Evolutionary conservation across 2,329 filamentous ascomycete species (phyloP), one percentile per base, ranked within the genome.

Genomic region (Neofusicoccum kwambonambiense): DNA sequence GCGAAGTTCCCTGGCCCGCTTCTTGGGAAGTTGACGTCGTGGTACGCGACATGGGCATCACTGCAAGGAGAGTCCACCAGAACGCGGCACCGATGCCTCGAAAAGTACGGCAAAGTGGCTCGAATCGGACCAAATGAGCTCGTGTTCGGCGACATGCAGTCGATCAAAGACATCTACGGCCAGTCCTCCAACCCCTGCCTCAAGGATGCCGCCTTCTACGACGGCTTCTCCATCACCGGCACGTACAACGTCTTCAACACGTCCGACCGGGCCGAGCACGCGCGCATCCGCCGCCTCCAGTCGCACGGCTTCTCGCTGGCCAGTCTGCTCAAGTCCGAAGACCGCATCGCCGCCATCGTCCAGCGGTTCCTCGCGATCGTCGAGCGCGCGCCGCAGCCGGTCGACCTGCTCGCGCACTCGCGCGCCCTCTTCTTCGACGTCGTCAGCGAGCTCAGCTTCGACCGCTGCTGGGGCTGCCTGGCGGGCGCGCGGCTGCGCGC

Each of bases 91-190:
- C 17, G 11, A 9, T 49, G 45, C 8, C 45, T 49, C 17, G 17
- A 49, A n/a, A 17, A n/a, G 8, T 49, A 49, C 45, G 77, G 77
- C 13, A 78, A 78, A 5, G 75, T 80, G 44, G 70, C 80, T 22
- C 73, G 79, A 56, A 79, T 80, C 64, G 79, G 75, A 3, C 79
- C 79, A 8, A 62, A 76, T 64, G 79, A 81, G 68, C 64, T 81
- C 42, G 78, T 81, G 62, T 77, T 80, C 67, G 70, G 75, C 49
- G 78, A 80, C 68, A 71, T 74, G 22, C 69, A 69, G 54, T 79
- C 75, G 71, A 76, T 73, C 60, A 74, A 76, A 4, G 67, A 72
- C 12, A 66, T 77, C 19, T 77, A 76, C 56, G 65, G 45, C 9
- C 45, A 49, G 4, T 49, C 45, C 45, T 49, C 45, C 17, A 22